Base-by-base conservation (phyloP, 1,139 yeast species). In the Suhomyces guaymorum region DNA sequence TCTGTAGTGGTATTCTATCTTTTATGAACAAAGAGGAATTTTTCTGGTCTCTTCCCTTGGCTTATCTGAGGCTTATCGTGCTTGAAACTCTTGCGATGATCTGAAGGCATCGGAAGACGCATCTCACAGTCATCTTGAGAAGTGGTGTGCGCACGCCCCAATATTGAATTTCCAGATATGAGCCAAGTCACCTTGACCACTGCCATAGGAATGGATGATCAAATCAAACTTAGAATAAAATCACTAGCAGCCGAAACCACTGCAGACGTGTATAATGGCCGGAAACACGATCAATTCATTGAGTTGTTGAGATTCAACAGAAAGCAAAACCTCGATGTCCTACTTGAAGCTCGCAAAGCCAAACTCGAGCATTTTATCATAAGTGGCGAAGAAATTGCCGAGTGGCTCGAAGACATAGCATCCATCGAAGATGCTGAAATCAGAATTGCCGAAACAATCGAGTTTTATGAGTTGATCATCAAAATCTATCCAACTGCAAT, bases 361-460 rank as follows among this genome's bases (percentile, higher is more conserved):
- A 66, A 61, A 37, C 32, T 45, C n/a, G 16, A 37, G 13, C 47
- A 48, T 31, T 61, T 57, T 35, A 28, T 54, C 20, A 40, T 57
- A 3, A 33, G 49, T 2, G 49, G 44, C 5, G 29, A 29, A 4
- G 70, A 67, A 25, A 42, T 61, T 3, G 43, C 51, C 7, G 51
- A 52, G 7, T 64, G 65, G 57, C 26, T 58, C 4, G 51, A 51
- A 23, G 65, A 57, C 29, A 37, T 65, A 5, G 32, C 46, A 13
- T 15, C 35, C 3, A 39, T 59, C 5, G 42, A 41, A 1, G 54
- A 55, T 29, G 37, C 30, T 2, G 30, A 24, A 2, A 27, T 20
- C n/a, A 38, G 51, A 17, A 26, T 28, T 4, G 41, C 32, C 3
- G 31, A 38, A 4, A 20, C 53, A 2, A 39, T 51, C 3, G 47